Evolutionary conservation across 345 rosid species (phyloP), one percentile per base, ranked within the genome.

Genomic region (Syzygium aromaticum): DNA sequence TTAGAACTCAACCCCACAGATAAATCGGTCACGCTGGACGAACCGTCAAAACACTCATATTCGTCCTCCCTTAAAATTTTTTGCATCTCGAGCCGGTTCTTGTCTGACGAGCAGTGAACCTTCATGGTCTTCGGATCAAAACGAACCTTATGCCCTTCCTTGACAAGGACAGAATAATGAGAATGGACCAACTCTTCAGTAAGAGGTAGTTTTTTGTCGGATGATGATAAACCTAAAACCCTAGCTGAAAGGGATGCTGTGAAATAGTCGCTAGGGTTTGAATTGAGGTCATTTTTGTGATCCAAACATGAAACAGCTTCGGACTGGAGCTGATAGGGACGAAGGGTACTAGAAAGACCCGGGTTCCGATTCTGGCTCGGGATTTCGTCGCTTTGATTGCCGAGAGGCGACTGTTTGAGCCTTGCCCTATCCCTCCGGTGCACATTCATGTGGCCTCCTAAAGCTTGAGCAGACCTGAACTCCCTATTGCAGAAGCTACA

Each of bases 381-480:
- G 46, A 33, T 33, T 73, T 84, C 84, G 85, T 78, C 56, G 54
- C 38, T 85, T 56, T 16, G 57, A 73, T 73, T 85, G 88, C 40
- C 7, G 85, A 33, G 86, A 27, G 87, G 90, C 52, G 94, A 90
- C 59, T 89, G 94, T 84, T 92, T 93, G 59, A 95, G 96, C 90
- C 91, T 90, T 12, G 97, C 97, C 86, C 96, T 92, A 85, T 95
- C 97, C 52, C 94, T 92, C 67, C 95, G 90, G 87, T 95, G 97
- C 84, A 95, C 93, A 89, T 95, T 95, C 97, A 95, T 95, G 90
- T 95, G 97, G 54, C 97, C 97, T 52, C 97, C 97, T 43, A 95
- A 90, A 82, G 96, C 97, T 91, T 95, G 96, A 89, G 97, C 97
- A 21, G 97, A 95, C 91, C 94, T 92, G 88, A 95, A 94, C 85